Base-by-base conservation (phyloP, 257 asterid species). In the Solanum piurae region DNA sequence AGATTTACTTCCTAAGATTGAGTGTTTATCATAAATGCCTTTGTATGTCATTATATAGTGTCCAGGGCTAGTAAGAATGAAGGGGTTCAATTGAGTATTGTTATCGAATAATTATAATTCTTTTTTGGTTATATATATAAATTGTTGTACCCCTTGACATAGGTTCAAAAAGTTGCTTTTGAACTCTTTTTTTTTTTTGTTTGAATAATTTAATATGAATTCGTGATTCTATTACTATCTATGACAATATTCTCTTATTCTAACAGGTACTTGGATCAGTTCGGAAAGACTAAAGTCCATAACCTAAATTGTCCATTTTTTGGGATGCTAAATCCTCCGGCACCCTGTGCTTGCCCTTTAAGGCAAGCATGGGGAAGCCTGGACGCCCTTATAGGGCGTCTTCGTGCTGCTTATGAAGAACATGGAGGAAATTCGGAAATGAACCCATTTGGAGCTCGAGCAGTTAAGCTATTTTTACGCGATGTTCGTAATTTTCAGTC, bases 311-410 rank as follows among this genome's bases (percentile, higher is more conserved):
- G 93, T 58, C 93, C 92, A 3, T 91, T 88, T 40, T 91, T 91
- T 9, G 93, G 93, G 5, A 58, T 91, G 79, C 86, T 75, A 5
- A 75, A 75, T 27, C 93, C 93, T 12, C 92, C 92, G 2, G 84
- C 83, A 2, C 92, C 90, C 1, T 91, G 93, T 25, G 83, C 76
- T 69, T 91, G 93, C 8, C 93, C 93, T 7, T 88, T 91, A 3
- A 62, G 93, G 82, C 93, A 91, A 85, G 93, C 93, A 1, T 91
- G 93, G 93, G 93, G 93, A 5, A 88, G 91, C 77, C 91, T 91
- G 0, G 93, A 91, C 68, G 89, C 93, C 27, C 91, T 89, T 42
- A 75, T 91, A 71, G 93, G 93, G 11, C 88, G 93, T 27, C 93
- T 91, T 42, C 76, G 93, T 69, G 93, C 93, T 23, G 92, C 93